These are phyloP conservation scores for Pichia kluyveri DNA, from an alignment of 805 yeast species.

Conservation along the genomic window DNA sequence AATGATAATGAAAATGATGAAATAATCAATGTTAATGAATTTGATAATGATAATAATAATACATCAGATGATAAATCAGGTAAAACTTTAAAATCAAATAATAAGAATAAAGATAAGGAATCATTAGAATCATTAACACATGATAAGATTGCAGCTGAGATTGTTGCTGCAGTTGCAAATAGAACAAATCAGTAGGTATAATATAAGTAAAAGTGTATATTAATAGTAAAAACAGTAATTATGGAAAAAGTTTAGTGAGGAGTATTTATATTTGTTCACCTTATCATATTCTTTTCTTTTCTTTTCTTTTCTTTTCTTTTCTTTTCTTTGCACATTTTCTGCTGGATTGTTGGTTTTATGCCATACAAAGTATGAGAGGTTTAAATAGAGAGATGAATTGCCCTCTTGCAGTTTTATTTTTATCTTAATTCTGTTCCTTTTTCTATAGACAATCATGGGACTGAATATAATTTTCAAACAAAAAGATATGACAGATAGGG, in stretches of 20 bases:
- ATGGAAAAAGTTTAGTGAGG: too few species aligned
- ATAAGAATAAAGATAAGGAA: neutral
- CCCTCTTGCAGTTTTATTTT: too few species aligned
- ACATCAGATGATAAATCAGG: neutral
- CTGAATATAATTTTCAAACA: slow-evolving; percentile 38
- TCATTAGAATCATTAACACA: neutral
- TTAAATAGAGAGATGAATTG: too few species aligned
- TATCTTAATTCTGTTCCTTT: too few species aligned
- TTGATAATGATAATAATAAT: slow-evolving; percentile 6
- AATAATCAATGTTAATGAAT: slow-evolving; percentile 12
- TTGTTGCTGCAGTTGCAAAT: neutral
- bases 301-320: too few species aligned
- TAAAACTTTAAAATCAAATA: neutral
- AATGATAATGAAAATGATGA: neutral
- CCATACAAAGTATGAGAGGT: too few species aligned
- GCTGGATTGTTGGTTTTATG: too few species aligned
- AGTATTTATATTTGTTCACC: too few species aligned
- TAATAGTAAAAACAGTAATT: too few species aligned
- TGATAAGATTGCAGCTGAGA: neutral
- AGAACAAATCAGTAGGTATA: neutral
- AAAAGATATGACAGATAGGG: slow-evolving; percentile 34
- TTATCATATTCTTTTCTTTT: too few species aligned
- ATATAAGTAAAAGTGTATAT: too few species aligned
- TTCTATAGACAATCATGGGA: slow-evolving; percentile 27
- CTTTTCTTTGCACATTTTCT: too few species aligned